Evolutionary conservation across 2,329 filamentous ascomycete genomes (phyloP).

Genomic region (Colletotrichum tropicale): DNA sequence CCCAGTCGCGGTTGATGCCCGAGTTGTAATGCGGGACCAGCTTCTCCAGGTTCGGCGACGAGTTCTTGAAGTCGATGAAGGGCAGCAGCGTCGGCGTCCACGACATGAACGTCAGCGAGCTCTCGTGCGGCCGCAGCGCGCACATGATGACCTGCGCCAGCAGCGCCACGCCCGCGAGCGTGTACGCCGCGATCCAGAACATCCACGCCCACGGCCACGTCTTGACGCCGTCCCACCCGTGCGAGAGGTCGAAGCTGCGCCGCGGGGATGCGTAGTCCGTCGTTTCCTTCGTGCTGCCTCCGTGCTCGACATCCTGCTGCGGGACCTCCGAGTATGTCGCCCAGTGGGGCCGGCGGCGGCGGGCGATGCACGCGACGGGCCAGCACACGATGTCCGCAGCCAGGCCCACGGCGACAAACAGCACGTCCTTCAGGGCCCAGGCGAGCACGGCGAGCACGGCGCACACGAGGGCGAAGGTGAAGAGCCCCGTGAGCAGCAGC

Average conservation of each 20-base stretch:
- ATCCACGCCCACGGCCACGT: background rate
- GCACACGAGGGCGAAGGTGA: slow-evolving; percentile 27
- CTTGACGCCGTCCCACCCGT: background rate
- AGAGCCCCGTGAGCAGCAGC: slow-evolving; percentile 33
- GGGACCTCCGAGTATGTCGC: slow-evolving; percentile 25
- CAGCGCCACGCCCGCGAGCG: slow-evolving; percentile 17
- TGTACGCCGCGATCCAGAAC: slow-evolving; percentile 1
- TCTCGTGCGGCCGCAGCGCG: slow-evolving; percentile 29
- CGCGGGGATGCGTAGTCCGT: background rate
- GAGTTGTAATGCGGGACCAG: slow-evolving; percentile 25
- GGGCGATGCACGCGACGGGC: slow-evolving; percentile 20
- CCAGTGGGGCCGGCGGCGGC: background rate
- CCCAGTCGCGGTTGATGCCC: slow-evolving; percentile 29
- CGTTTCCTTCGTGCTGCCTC: background rate
- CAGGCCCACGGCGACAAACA: slow-evolving; percentile 23
- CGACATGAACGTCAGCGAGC: slow-evolving; percentile 36
- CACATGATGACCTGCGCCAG: slow-evolving; percentile 23
- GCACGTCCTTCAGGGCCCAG: slow-evolving; percentile 29
- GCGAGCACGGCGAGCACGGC: slow-evolving; percentile 17
- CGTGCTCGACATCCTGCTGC: slow-evolving; percentile 27
- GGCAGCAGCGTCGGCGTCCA: slow-evolving; percentile 37
- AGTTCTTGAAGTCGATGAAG: slow-evolving; percentile 34
- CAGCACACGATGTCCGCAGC: slow-evolving; percentile 29
- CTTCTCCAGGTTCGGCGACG: slow-evolving; percentile 27
- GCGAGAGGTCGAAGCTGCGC: background rate